Evolutionary conservation across 495 filamentous ascomycete species (phyloP).

Genomic region (Neurospora tetrasperma): DNA sequence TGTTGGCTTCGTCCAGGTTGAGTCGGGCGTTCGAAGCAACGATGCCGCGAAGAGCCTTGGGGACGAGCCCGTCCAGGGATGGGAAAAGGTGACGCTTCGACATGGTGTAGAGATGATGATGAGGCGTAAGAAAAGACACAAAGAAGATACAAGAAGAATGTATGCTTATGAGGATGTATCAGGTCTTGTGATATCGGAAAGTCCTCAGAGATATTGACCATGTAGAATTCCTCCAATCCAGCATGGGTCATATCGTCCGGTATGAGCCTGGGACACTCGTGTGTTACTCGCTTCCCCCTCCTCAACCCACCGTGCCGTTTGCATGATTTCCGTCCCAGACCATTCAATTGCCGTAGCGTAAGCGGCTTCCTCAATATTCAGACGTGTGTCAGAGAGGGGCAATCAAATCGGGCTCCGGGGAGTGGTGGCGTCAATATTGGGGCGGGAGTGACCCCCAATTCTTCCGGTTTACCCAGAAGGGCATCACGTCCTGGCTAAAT

Average conservation of each 20-base stretch:
- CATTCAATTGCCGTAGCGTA: neutral
- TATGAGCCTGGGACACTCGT: neutral
- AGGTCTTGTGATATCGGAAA: neutral
- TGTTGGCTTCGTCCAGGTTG: constrained; percentile 43
- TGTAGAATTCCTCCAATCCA: neutral
- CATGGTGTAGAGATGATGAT: constrained; percentile 17
- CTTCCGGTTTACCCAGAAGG: neutral
- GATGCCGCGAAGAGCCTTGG: constrained; percentile 44
- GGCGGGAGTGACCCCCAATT: neutral
- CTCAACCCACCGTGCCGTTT: neutral
- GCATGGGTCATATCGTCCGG: neutral
- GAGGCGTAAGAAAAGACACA: neutral
- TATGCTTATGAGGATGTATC: neutral
- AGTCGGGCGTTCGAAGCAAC: constrained; percentile 47
- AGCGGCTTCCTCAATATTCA: neutral
- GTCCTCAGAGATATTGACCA: neutral
- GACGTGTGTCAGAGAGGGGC: neutral
- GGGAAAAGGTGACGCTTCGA: constrained; percentile 38
- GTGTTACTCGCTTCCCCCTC: neutral
- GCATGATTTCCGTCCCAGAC: neutral
- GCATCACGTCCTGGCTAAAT: neutral
- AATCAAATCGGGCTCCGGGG: neutral
- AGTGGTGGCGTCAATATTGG: neutral
- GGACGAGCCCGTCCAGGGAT: constrained; percentile 41
- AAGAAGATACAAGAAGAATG: neutral